Base-by-base conservation (phyloP, 352 stramenopile species). In the Saprolegnia diclina region DNA sequence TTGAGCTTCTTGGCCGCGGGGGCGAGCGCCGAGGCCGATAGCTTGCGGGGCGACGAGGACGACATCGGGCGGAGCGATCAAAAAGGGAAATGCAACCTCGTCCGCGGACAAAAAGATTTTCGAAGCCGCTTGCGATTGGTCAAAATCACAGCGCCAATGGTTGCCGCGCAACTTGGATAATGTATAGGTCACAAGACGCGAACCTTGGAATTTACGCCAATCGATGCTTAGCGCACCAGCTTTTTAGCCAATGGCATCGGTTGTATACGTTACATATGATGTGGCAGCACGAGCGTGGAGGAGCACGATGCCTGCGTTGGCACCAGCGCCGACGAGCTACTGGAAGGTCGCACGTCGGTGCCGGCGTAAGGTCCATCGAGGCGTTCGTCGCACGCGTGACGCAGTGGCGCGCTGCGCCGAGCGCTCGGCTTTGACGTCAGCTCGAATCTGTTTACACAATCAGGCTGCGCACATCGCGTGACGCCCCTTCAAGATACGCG, bases 1-100 rank as follows among this genome's bases (percentile, higher is more conserved):
- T 69, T 69, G 29, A 53, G 82, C 82, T 88, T 89, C 80, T 88
- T 91, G 73, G 88, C 79, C 56, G 78, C 74, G 35, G 37, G 61
- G 46, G 44, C 67, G n/a, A 24, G 19, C 13, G 29, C 56, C 35
- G 56, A 65, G 22, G 29, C 10, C 16, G 56, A 29, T 7, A 54
- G 29, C 56, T 65, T 71, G 56, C 37, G 45, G 21, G 55, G 52
- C 53, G 65, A 71, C 35, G 48, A 32, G 38, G 45, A 45, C 13
- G 55, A 42, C 37, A 53, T 64, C 22, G 18, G 11, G 22, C 35
- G 5, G 9, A 53, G 21, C 13, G 42, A 3, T 48, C 42, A 14
- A 48, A 45, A 48, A n/a, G 52, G n/a, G 16, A 59, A 59, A 59
- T 59, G 16, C 52, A 16, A 16, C 24, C 11, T 13, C 35, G 52